Conservation (phyloP, 1,284 basidiomycete genomes). For the Singerocomus rubriflavus region DNA sequence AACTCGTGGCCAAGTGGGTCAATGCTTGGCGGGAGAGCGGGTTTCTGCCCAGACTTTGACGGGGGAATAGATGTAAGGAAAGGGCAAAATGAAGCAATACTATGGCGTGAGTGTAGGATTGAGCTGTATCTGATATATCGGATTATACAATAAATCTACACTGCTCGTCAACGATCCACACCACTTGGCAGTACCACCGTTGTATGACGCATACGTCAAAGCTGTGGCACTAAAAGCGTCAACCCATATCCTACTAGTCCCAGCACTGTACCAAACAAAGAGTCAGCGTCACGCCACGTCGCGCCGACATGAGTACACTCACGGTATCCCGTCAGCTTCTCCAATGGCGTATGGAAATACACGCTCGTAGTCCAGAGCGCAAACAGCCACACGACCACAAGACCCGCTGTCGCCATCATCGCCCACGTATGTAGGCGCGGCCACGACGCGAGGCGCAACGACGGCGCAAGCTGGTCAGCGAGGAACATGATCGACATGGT, state of each 20-base stretch:
- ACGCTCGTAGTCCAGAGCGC: constrained; percentile 80
- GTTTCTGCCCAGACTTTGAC: constrained; percentile 24
- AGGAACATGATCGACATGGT: constrained; percentile 82
- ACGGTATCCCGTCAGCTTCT: constrained; percentile 87
- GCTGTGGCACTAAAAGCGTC: constrained; percentile 38
- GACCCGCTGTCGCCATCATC: constrained; percentile 41
- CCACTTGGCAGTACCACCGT: not conserved
- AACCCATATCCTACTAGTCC: constrained; percentile 40
- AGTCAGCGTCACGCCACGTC: constrained; percentile 6
- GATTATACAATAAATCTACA: no score
- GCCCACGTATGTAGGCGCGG: constrained; percentile 44
- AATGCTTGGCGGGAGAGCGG: constrained; percentile 32
- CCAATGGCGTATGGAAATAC: constrained; percentile 87
- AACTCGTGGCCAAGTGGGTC: constrained; percentile 37
- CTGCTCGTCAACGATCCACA: not conserved
- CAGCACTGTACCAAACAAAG: constrained; percentile 33
- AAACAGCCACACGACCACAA: constrained; percentile 73
- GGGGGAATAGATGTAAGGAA: no score
- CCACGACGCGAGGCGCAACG: constrained; percentile 41
- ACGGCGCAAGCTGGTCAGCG: constrained; percentile 65
- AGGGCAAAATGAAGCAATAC: no score
- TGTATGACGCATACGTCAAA: constrained; percentile 5
- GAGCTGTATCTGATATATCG: no score
- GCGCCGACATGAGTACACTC: constrained; percentile 32
- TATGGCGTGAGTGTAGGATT: no score